Evolutionary conservation across 1,139 yeast species (phyloP).

Genomic region (Suhomyces kunorum): DNA sequence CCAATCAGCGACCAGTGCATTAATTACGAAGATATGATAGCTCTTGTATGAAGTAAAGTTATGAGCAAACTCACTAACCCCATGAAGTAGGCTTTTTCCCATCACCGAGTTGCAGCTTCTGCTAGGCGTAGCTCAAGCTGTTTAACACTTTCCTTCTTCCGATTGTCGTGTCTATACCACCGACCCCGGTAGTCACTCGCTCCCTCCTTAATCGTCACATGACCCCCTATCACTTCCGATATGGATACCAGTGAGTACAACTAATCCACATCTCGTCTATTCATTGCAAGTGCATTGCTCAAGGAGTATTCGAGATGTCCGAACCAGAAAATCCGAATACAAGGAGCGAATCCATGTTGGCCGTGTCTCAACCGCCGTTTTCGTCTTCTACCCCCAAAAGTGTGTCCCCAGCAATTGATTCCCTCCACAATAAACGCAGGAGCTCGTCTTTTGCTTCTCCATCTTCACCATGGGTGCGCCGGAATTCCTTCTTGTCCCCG

Average conservation of each 20-base stretch:
- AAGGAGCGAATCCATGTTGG: constrained; percentile 6
- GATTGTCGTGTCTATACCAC: constrained; percentile 2
- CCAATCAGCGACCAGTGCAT: not conserved
- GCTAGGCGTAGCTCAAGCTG: too few relatives aligned
- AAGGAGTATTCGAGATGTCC: constrained; percentile 1
- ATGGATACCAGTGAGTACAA: constrained; percentile 8
- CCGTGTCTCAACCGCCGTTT: not conserved
- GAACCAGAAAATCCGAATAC: constrained; percentile 2
- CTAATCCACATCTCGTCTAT: not conserved
- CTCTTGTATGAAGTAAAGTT: constrained; percentile 11
- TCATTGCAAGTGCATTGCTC: not conserved
- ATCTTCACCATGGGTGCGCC: constrained; percentile 57
- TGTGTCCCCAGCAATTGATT: constrained; percentile 17
- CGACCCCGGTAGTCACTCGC: not conserved
- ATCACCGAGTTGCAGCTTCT: too few relatives aligned
- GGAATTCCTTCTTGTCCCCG: constrained; percentile 60
- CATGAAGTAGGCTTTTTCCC: too few relatives aligned
- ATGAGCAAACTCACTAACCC: too few relatives aligned
- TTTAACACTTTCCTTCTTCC: too few relatives aligned
- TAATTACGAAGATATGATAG: constrained; percentile 7
- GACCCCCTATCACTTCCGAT: constrained; percentile 8
- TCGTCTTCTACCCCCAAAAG: constrained; percentile 3
- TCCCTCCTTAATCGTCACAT: constrained; percentile 10
- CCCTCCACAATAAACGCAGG: constrained; percentile 23
- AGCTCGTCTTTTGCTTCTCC: constrained; percentile 49